phyloP scores from a whole-genome alignment of 257 asterid genomes.

The Fraxinus excelsior region DNA sequence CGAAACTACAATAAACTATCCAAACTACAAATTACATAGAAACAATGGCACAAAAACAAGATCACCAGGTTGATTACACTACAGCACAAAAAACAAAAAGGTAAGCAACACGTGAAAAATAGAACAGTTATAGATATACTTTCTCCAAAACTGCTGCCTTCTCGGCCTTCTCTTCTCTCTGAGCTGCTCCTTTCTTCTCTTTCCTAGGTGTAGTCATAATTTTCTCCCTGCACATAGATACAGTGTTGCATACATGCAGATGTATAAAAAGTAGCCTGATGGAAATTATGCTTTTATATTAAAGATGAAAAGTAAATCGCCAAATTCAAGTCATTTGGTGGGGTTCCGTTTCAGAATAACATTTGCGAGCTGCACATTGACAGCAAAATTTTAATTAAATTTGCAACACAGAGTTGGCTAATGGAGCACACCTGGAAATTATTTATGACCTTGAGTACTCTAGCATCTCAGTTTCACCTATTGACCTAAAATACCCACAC shows the following conservation, averaged over 20 bases:
- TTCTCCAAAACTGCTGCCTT: slow-evolving; percentile 77
- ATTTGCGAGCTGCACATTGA: not conserved
- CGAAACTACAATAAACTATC: no score
- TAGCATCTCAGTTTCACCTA: not conserved
- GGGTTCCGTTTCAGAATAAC: not conserved
- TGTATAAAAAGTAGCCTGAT: not conserved
- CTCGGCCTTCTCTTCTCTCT: slow-evolving; percentile 93
- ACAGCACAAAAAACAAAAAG: slow-evolving; percentile 8
- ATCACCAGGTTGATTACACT: no score
- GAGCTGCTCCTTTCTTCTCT: slow-evolving; percentile 73
- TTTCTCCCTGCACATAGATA: slow-evolving; percentile 29
- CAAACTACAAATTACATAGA: no score
- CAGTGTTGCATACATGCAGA: not conserved
- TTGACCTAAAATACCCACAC: not conserved
- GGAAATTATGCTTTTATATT: not conserved
- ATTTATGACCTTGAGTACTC: not conserved
- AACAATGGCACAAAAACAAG: no score
- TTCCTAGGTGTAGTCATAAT: slow-evolving; percentile 82
- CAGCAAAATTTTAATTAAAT: not conserved
- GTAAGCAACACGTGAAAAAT: not conserved
- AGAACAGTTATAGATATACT: slow-evolving; percentile 32
- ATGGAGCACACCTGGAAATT: not conserved
- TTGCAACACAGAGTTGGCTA: not conserved
- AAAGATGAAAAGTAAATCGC: not conserved
- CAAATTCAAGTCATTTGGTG: not conserved